Conservation (phyloP, 345 rosid species). For the Arabidopsis suecica region DNA sequence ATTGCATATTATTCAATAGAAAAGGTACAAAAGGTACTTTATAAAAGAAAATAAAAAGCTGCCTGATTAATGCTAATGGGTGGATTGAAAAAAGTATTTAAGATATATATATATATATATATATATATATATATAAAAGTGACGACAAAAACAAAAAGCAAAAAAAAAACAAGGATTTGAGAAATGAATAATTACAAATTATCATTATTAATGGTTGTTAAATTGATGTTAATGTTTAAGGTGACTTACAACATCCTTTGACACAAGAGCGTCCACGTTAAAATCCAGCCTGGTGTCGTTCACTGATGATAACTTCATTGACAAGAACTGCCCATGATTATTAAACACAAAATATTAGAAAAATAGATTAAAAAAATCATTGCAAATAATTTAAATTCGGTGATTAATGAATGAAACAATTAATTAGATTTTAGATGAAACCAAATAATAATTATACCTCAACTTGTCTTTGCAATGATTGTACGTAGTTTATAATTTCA, state of each 20-base stretch:
- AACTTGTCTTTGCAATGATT: slow-evolving; percentile 91
- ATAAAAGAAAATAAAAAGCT: slow-evolving; percentile 13
- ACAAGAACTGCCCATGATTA: slow-evolving; percentile 69
- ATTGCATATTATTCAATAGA: background rate
- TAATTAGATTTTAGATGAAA: slow-evolving; percentile 12
- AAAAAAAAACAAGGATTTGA: background rate
- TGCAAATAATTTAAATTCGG: slow-evolving; percentile 33
- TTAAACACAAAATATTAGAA: slow-evolving; percentile 11
- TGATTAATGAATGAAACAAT: slow-evolving; percentile 30
- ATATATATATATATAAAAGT: background rate
- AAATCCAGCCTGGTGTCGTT: slow-evolving; percentile 71
- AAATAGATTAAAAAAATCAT: background rate
- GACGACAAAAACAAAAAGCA: slow-evolving; percentile 4
- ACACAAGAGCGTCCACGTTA: slow-evolving; percentile 60
- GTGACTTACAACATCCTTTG: slow-evolving; percentile 79
- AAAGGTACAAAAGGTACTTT: slow-evolving; percentile 31
- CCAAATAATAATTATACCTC: slow-evolving; percentile 64
- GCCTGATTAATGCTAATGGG: slow-evolving; percentile 16
- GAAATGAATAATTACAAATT: background rate
- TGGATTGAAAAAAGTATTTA: slow-evolving; percentile 8
- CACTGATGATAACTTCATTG: slow-evolving; percentile 96
- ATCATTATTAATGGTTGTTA: slow-evolving; percentile 13
- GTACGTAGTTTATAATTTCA: slow-evolving; percentile 91
- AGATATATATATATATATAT: background rate
- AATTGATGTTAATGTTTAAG: slow-evolving; percentile 40